These are phyloP conservation scores for Neocatenulostroma microsporum DNA, from an alignment of 2,329 filamentous ascomycete genomes.

Conservation along the genomic window DNA sequence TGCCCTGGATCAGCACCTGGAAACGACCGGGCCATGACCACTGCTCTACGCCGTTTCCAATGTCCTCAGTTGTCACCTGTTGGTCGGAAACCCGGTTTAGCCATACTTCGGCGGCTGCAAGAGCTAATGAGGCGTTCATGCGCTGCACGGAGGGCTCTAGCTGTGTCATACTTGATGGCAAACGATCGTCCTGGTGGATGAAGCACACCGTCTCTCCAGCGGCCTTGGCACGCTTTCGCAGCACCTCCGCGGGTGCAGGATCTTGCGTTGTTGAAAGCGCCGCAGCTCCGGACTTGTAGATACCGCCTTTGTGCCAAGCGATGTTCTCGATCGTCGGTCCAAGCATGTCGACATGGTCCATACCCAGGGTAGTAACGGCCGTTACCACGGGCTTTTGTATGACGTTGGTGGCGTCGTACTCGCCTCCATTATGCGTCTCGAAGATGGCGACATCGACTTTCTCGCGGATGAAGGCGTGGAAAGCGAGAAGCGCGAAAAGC, in stretches of 20 bases:
- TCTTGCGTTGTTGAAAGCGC: conserved; percentile 49
- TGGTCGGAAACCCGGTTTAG: conserved; percentile 3
- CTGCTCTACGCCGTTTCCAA: conserved; percentile 12
- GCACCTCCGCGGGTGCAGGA: conserved; percentile 31
- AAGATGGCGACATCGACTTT: conserved; percentile 69
- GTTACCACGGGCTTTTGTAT: conserved; percentile 60
- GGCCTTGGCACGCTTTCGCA: conserved; percentile 46
- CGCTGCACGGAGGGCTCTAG: conserved; percentile 54
- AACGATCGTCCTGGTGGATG: conserved; percentile 42
- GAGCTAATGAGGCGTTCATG: conserved; percentile 53
- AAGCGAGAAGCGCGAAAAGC: conserved; percentile 76
- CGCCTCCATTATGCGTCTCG: conserved; percentile 86
- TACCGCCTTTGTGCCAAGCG: conserved; percentile 83
- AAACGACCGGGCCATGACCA: conserved; percentile 21
- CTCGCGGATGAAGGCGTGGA: conserved; percentile 73
- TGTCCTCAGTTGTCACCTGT: conserved; percentile 11
- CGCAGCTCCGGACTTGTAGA: conserved; percentile 60
- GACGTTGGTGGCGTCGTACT: conserved; percentile 86
- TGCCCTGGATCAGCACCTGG: conserved; percentile 12
- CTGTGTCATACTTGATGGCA: conserved; percentile 44
- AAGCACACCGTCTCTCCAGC: conserved; percentile 40
- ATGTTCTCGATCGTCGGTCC: conserved; percentile 71
- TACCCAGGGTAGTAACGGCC: conserved; percentile 70
- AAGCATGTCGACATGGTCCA: conserved; percentile 74
- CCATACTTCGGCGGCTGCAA: conserved; percentile 31